Conservation (phyloP, 2,329 filamentous ascomycete genomes). For the Ophiocordyceps sinensis region DNA sequence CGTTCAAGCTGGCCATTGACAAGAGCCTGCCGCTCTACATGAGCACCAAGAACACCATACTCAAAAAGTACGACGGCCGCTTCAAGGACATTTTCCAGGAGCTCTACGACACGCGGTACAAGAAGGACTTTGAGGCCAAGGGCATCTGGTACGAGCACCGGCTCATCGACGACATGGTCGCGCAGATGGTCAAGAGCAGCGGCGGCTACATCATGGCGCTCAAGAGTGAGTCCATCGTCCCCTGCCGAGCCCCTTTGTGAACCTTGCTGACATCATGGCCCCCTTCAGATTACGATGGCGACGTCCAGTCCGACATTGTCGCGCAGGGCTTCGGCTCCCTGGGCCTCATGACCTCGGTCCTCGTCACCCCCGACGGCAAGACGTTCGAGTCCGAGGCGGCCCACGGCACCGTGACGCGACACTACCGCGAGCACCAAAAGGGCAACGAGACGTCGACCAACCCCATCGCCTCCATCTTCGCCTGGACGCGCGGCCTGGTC, state of each 20-base stretch:
- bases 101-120: conserved; percentile 79
- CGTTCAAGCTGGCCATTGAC: conserved; percentile 85
- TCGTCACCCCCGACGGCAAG: conserved; percentile 92
- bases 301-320: conserved; percentile 96
- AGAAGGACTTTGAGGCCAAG: conserved; percentile 77
- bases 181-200: conserved; percentile 98
- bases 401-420: conserved; percentile 94
- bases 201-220: conserved; percentile 95
- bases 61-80: conserved; percentile 95
- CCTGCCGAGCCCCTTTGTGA: neutral
- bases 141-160: conserved; percentile 99
- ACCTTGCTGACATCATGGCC: neutral
- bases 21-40: conserved; percentile 93
- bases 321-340: conserved; percentile 97
- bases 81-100: conserved; percentile 99
- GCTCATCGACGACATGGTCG: conserved; percentile 98
- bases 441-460: conserved; percentile 95
- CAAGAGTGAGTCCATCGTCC: conserved; percentile 57
- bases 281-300: conserved; percentile 88
- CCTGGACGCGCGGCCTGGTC: conserved; percentile 88
- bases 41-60: conserved; percentile 99
- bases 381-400: conserved; percentile 96
- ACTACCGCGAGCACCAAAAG: conserved; percentile 98
- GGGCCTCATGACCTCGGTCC: conserved; percentile 94
- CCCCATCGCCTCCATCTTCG: conserved; percentile 97